Base-by-base conservation (phyloP, 2,329 filamentous ascomycete genomes). In the Fusarium sp. region DNA sequence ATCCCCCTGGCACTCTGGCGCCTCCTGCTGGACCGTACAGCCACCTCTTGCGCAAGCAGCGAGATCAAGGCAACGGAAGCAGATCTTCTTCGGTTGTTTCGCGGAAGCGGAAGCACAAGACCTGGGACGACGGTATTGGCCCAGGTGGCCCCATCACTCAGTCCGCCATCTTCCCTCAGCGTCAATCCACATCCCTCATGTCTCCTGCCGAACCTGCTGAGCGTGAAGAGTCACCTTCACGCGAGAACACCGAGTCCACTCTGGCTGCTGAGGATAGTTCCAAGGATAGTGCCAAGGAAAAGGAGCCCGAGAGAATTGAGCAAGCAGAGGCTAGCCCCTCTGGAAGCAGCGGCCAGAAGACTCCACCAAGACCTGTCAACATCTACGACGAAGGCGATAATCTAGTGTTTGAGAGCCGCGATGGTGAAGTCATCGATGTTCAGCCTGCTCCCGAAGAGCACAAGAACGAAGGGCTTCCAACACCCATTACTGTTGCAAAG, bases 121-220 rank as follows among this genome's bases (percentile, higher is more conserved):
- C 88, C 81, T 92, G 90, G 87, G 92, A 94, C 72, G 89, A 90
- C 70, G 92, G 89, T n/a, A 89, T 90, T 76, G 93, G 92, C 3
- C 92, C 94, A 4, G 97, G 97, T 70, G 97, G 97, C 0, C 97
- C 95, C 4, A 93, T 98, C 76, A 94, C 90, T 70, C 92, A 97
- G 79, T 98, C 96, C 38, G 97, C 97, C 27, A 98, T 98, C 77
- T 92, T 90, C 74, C 97, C 97, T 3, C 85, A 86, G 67, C 85
- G 86, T 14, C 84, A 83, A 60, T 69, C 76, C 22, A 66, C 75
- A 22, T 69, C 71, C 10, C 73, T 75, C 6, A 63, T 71, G 25
- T 73, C 77, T 6, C 71, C 79, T 16, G 66, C 61, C 2, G 74
- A 78, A 35, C 45, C 57, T 9, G 61, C 45, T 27, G 80, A 83